These are phyloP conservation scores for Lepidium africanum DNA, from an alignment of 345 rosid species.

Conservation along the genomic window DNA sequence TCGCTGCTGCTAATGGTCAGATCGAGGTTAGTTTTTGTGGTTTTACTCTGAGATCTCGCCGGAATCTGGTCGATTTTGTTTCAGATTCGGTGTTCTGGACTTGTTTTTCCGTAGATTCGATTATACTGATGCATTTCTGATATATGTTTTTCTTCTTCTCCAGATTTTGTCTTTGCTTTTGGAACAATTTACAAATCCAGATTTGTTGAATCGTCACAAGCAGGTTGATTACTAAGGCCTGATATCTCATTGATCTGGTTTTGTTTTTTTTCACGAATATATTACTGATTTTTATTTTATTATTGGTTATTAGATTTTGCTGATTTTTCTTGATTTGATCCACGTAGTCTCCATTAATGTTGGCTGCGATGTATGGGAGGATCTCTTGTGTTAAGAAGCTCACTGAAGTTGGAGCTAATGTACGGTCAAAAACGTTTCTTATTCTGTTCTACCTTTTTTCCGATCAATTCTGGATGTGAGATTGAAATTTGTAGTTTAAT, in stretches of 20 bases:
- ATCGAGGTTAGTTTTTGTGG: conserved; percentile 53
- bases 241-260: conserved; percentile 3
- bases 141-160: conserved; percentile 6
- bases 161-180: conserved; percentile 73
- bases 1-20: conserved; percentile 98
- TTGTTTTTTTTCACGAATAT: neutral
- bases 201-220: conserved; percentile 77
- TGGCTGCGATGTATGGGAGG: conserved; percentile 97
- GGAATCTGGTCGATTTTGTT: neutral
- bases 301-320: neutral
- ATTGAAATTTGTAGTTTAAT: neutral
- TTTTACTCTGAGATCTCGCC: neutral
- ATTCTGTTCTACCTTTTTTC: neutral
- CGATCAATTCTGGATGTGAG: neutral
- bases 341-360: conserved; percentile 85
- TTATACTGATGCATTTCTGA: conserved; percentile 3
- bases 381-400: conserved; percentile 75
- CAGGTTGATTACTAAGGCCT: conserved; percentile 44
- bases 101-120: conserved; percentile 9
- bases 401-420: conserved; percentile 94
- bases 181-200: conserved; percentile 71
- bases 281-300: neutral
- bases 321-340: neutral
- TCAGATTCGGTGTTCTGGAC: neutral
- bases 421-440: conserved; percentile 22